Evolutionary conservation across 805 yeast genomes (phyloP).

Genomic region (Metschnikowia matae): DNA sequence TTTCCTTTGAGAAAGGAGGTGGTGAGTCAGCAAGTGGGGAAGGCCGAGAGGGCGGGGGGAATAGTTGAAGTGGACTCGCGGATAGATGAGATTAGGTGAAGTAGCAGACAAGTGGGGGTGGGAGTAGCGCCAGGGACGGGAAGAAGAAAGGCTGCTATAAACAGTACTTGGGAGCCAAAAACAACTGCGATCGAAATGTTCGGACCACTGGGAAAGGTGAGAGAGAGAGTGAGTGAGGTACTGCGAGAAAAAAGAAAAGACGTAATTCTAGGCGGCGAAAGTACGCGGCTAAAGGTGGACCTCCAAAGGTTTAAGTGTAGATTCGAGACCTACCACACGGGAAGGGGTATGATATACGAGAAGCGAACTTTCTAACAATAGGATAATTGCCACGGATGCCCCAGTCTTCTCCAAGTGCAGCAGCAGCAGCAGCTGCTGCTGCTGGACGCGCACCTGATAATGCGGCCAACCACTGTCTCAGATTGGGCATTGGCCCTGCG

Average conservation of each 20-base stretch:
- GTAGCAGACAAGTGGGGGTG: not conserved
- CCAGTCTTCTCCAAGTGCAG: not conserved
- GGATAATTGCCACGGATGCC: not conserved
- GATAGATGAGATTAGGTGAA: not conserved
- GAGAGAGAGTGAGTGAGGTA: constrained; percentile 1
- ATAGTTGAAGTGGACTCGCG: not conserved
- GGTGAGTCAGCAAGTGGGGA: constrained; percentile 4
- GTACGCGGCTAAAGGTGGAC: not conserved
- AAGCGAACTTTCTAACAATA: not conserved
- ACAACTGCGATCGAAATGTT: constrained; percentile 4
- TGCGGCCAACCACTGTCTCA: constrained; percentile 1
- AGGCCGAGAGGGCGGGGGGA: not conserved
- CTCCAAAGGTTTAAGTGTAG: not conserved
- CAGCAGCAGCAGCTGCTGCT: not conserved
- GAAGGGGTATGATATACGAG: not conserved
- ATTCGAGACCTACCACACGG: not conserved
- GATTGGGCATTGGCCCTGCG: not conserved
- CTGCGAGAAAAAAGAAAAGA: constrained; percentile 6
- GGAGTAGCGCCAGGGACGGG: not conserved
- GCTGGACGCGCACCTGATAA: constrained; percentile 2
- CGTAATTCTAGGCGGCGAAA: constrained; percentile 1
- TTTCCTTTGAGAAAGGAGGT: constrained; percentile 1
- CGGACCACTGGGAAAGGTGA: constrained; percentile 2
- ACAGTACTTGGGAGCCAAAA: not conserved
- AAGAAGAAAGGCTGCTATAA: not conserved